phyloP scores from a whole-genome alignment of 768 basidiomycete species.

The Tulasnella sp. region DNA sequence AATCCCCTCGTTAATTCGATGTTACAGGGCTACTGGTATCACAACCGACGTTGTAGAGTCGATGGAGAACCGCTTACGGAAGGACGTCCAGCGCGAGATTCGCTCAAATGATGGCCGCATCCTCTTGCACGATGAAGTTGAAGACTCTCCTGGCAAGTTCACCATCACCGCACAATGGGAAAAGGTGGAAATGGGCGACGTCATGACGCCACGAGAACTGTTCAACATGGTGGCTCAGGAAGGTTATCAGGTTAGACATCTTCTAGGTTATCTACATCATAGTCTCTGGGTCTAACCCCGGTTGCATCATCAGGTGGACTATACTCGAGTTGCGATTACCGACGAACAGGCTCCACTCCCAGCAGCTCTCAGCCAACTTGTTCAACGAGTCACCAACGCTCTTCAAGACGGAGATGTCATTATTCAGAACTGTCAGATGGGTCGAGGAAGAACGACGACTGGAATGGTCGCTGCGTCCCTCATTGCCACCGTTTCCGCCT shows the following conservation, averaged over 20 bases:
- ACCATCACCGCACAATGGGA: constrained; percentile 96
- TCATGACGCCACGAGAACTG: constrained; percentile 85
- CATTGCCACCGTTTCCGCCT: constrained; percentile 67
- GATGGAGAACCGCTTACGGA: constrained; percentile 88
- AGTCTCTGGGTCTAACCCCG: constrained; percentile 28
- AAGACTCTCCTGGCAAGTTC: constrained; percentile 88
- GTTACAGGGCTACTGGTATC: constrained; percentile 83
- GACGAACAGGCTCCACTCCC: constrained; percentile 97
- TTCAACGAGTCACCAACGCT: constrained; percentile 64
- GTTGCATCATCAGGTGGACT: constrained; percentile 66
- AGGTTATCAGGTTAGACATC: constrained; percentile 65
- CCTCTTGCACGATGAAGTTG: constrained; percentile 92
- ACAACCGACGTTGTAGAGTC: constrained; percentile 86
- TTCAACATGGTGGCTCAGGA: constrained; percentile 74
- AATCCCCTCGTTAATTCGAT: neutral
- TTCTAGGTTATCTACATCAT: constrained; percentile 11
- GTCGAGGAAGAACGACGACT: constrained; percentile 74
- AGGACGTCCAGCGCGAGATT: constrained; percentile 85
- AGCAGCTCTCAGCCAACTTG: constrained; percentile 75
- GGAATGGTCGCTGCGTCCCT: constrained; percentile 92
- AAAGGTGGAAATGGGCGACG: constrained; percentile 74
- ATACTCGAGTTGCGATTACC: constrained; percentile 89
- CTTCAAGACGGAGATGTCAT: constrained; percentile 67
- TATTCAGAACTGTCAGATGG: constrained; percentile 98
- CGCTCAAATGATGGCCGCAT: constrained; percentile 67